Evolutionary conservation across 495 filamentous ascomycete species (phyloP).

Genomic region (Podospora pseudocomata): DNA sequence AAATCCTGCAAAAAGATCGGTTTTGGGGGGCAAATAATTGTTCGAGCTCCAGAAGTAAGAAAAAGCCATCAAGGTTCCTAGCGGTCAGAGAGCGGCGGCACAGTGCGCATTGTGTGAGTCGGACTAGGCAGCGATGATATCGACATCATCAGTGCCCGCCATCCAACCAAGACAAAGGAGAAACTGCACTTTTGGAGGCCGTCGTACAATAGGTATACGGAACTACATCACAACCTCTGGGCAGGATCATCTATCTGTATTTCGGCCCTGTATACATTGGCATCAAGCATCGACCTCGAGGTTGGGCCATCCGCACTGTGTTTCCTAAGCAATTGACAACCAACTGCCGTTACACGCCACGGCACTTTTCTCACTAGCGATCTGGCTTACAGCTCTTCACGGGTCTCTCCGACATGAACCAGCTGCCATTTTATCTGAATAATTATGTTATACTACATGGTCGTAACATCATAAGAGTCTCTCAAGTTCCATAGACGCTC

Average conservation of each 20-base stretch:
- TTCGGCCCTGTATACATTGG: not conserved
- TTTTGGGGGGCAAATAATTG: constrained; percentile 1
- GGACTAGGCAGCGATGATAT: not conserved
- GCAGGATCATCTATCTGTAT: too few relatives aligned
- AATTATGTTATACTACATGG: not conserved
- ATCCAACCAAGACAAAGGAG: too few relatives aligned
- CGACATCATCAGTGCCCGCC: not conserved
- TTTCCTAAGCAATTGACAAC: not conserved
- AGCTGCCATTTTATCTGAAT: not conserved
- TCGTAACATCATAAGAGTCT: not conserved
- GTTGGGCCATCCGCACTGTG: not conserved
- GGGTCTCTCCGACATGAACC: not conserved
- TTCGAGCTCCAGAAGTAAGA: not conserved
- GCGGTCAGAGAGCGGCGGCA: not conserved
- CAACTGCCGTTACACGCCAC: not conserved
- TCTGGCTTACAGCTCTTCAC: not conserved
- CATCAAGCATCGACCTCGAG: not conserved
- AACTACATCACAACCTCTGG: not conserved
- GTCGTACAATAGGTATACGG: not conserved
- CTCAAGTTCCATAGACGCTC: constrained; percentile 12
- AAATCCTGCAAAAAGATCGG: constrained; percentile 2
- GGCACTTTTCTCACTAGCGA: not conserved
- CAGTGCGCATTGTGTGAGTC: constrained; percentile 6
- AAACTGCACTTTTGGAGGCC: too few relatives aligned
- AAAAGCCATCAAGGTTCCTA: not conserved